phyloP scores from a whole-genome alignment of 495 filamentous ascomycete species.

The Trichoderma erinaceum region DNA sequence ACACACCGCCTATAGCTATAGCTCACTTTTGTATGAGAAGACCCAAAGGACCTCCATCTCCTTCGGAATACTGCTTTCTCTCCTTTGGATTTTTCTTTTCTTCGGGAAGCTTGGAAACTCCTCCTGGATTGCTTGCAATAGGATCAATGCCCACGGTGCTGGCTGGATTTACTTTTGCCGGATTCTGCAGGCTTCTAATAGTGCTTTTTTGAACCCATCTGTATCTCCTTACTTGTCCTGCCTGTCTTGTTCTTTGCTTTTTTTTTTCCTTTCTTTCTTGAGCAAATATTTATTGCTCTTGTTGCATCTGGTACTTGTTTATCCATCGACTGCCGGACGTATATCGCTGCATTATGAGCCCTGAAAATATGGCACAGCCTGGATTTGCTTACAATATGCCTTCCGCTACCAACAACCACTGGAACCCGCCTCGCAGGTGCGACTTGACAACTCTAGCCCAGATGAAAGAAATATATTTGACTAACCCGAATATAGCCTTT shows the following conservation, averaged over 20 bases:
- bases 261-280: neutral
- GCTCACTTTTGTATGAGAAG: conserved; percentile 7
- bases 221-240: neutral
- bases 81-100: neutral
- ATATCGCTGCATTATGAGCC: conserved; percentile 7
- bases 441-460: neutral
- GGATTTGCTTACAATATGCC: conserved; percentile 11
- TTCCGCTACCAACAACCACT: neutral
- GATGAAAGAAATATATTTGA: neutral
- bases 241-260: neutral
- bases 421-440: conserved; percentile 10
- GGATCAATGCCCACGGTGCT: conserved; percentile 8
- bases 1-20: conserved; percentile 14
- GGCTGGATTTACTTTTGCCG: conserved; percentile 6
- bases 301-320: neutral
- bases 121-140: conserved; percentile 4
- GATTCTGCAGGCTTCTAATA: conserved; percentile 3
- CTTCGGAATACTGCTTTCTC: conserved; percentile 1
- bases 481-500: conserved; percentile 1
- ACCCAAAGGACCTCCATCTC: conserved; percentile 9
- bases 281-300: neutral
- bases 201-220: conserved; percentile 6
- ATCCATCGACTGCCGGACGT: neutral
- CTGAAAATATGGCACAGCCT: conserved; percentile 10
- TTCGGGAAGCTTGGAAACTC: neutral